phyloP scores from a whole-genome alignment of 1,139 yeast genomes.

The Yamadazyma membranifaciens region DNA sequence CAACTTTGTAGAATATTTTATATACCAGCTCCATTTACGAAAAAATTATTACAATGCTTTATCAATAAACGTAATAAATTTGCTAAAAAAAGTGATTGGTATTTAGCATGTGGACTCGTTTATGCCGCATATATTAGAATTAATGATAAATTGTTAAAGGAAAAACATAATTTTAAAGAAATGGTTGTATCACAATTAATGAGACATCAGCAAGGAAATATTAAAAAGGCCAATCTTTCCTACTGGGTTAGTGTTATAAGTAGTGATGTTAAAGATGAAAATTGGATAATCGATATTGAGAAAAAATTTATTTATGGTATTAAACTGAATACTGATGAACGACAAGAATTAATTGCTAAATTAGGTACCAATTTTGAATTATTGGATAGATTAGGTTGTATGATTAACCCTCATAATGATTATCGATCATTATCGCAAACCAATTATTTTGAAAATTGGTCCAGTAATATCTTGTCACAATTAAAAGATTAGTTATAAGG shows the following conservation, averaged over 20 bases:
- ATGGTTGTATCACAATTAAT: slow-evolving; percentile 50
- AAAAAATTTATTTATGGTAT: slow-evolving; percentile 33
- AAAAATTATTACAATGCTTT: slow-evolving; percentile 50
- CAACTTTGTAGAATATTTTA: slow-evolving; percentile 62
- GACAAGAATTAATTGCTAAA: slow-evolving; percentile 29
- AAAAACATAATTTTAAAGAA: slow-evolving; percentile 48
- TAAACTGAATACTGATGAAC: slow-evolving; percentile 19
- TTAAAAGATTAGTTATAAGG: background rate
- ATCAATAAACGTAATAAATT: slow-evolving; percentile 51
- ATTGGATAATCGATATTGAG: slow-evolving; percentile 54
- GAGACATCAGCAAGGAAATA: slow-evolving; percentile 52
- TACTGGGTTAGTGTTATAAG: slow-evolving; percentile 54
- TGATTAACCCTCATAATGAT: slow-evolving; percentile 34
- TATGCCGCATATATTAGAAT: slow-evolving; percentile 57
- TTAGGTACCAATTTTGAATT: slow-evolving; percentile 35
- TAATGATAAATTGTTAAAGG: slow-evolving; percentile 44
- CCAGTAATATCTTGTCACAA: slow-evolving; percentile 9
- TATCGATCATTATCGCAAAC: slow-evolving; percentile 28
- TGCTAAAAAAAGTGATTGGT: slow-evolving; percentile 59
- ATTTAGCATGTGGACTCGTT: slow-evolving; percentile 63
- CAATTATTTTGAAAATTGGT: slow-evolving; percentile 35
- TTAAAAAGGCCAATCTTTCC: slow-evolving; percentile 44
- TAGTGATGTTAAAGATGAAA: slow-evolving; percentile 50
- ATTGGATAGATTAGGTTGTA: slow-evolving; percentile 32
- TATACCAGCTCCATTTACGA: slow-evolving; percentile 54